Conservation (phyloP, 2,329 filamentous ascomycete species). For the Aspergillus arachidicola region DNA sequence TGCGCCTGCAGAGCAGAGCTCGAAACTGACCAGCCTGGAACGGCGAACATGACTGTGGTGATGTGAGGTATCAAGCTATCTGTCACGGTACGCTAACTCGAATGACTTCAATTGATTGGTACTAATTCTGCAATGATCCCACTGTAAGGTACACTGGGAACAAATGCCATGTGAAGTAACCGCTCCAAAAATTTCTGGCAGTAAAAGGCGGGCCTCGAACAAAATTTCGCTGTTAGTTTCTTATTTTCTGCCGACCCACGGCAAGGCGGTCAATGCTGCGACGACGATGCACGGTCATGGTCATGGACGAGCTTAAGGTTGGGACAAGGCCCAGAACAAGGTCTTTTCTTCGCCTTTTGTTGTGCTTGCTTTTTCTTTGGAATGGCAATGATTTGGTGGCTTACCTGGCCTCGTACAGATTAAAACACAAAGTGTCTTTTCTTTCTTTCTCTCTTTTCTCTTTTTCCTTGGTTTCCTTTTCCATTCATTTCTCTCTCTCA, state of each 20-base stretch:
- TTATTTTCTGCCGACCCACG: slow-evolving; percentile 3
- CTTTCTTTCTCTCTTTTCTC: neutral
- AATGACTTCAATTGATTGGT: neutral
- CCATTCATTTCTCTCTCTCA: neutral
- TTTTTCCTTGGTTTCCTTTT: neutral
- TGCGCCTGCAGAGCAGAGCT: slow-evolving; percentile 73
- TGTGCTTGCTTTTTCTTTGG: neutral
- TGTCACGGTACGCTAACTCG: neutral
- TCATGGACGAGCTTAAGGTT: neutral
- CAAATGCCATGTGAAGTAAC: neutral
- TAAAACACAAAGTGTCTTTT: neutral
- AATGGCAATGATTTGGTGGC: neutral
- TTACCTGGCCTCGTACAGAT: neutral
- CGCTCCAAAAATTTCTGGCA: slow-evolving; percentile 20
- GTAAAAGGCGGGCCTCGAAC: slow-evolving; percentile 15
- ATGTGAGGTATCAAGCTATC: neutral
- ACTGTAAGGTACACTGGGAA: neutral
- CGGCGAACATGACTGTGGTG: slow-evolving; percentile 73
- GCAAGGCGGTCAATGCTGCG: slow-evolving; percentile 4
- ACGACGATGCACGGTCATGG: too few relatives aligned
- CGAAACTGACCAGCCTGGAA: slow-evolving; percentile 87
- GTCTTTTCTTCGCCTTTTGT: neutral
- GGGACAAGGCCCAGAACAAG: neutral
- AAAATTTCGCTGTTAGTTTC: neutral
- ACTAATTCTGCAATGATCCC: neutral